A percentile compares a stretch with the other conserved stretches of the same genome.
Evolutionary conservation across 129 eudicot species (phyloP).

Genomic region (Lactuca saligna): DNA sequence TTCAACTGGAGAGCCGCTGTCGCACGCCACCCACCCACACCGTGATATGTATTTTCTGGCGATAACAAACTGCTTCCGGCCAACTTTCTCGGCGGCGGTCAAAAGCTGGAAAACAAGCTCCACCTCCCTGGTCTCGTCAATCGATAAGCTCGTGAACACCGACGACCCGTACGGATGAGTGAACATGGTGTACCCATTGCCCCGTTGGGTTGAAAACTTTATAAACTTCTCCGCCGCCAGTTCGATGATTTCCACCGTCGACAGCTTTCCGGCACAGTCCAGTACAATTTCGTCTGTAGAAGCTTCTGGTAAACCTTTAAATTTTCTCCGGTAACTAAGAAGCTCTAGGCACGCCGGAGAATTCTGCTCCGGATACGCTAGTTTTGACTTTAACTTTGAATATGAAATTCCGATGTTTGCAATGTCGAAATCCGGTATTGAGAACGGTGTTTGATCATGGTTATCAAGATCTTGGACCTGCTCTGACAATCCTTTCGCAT

Average conservation of each 20-base stretch:
- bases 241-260: constrained; percentile 53
- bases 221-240: constrained; percentile 62
- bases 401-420: background rate
- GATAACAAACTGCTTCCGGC: constrained; percentile 37
- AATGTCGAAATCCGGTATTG: background rate
- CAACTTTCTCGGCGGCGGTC: constrained; percentile 58
- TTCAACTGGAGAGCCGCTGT: constrained; percentile 50
- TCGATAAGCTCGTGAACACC: constrained; percentile 35
- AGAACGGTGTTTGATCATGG: background rate
- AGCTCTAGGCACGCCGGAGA: constrained; percentile 29
- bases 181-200: constrained; percentile 37
- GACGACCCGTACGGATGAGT: constrained; percentile 55
- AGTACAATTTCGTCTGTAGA: background rate
- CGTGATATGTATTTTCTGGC: constrained; percentile 40
- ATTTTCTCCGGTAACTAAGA: constrained; percentile 27
- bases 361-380: background rate
- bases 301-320: constrained; percentile 1
- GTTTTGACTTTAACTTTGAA: constrained; percentile 8
- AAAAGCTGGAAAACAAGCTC: constrained; percentile 62
- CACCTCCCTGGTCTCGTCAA: constrained; percentile 46
- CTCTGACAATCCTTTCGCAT: background rate
- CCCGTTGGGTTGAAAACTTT: constrained; percentile 41
- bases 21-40: constrained; percentile 45
- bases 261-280: constrained; percentile 19
- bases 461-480: background rate